Conservation (phyloP, 140 eudicot species). For the Cichorium intybus region DNA sequence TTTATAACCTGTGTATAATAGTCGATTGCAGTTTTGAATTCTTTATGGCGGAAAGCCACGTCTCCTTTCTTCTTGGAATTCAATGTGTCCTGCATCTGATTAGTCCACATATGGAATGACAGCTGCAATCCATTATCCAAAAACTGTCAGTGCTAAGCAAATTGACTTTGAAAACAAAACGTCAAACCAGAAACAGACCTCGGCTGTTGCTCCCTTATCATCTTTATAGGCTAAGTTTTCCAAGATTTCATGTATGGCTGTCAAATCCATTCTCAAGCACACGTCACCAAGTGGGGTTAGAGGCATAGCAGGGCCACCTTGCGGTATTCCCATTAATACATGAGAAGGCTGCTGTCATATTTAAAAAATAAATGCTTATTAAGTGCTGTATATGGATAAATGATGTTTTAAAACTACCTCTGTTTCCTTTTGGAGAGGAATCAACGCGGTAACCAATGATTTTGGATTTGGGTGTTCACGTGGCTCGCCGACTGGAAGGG, state of each 20-base stretch:
- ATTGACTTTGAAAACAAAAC: conserved; percentile 9
- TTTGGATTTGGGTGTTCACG: conserved; percentile 88
- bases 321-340: conserved; percentile 64
- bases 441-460: conserved; percentile 69
- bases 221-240: conserved; percentile 80
- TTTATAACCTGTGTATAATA: conserved; percentile 69
- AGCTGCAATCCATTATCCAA: conserved; percentile 43
- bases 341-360: conserved; percentile 65
- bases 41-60: conserved; percentile 80
- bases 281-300: conserved; percentile 78
- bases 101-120: conserved; percentile 94
- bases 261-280: conserved; percentile 71
- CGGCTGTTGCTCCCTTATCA: conserved; percentile 81
- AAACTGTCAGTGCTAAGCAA: background rate
- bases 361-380: background rate
- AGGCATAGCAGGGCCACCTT: conserved; percentile 38
- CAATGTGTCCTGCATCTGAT: conserved; percentile 82
- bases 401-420: conserved; percentile 42
- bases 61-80: conserved; percentile 96
- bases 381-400: background rate
- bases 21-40: conserved; percentile 68
- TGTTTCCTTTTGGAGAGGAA: conserved; percentile 86
- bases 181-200: conserved; percentile 51
- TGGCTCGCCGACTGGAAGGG: conserved; percentile 92
- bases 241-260: conserved; percentile 78